These are phyloP conservation scores for Clitopilus hobsonii DNA, from an alignment of 768 basidiomycete species.

Conservation along the genomic window DNA sequence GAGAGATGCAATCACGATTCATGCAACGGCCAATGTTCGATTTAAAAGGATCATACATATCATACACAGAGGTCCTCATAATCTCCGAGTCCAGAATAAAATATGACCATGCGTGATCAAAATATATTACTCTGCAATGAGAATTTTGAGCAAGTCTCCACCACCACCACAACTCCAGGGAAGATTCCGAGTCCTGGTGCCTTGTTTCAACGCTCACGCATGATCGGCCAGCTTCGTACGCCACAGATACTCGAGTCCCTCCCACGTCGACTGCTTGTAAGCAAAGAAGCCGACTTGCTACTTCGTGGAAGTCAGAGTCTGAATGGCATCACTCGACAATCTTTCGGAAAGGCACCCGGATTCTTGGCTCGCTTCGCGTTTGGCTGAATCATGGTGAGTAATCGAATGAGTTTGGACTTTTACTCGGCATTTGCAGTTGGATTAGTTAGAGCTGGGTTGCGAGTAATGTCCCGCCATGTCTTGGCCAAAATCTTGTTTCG, in stretches of 20 bases:
- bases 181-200: not conserved
- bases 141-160: not conserved
- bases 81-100: not conserved
- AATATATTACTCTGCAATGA: not conserved
- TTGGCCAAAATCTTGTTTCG: slow-evolving; percentile 14
- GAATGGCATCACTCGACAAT: not conserved
- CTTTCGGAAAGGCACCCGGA: not conserved
- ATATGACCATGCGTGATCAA: not conserved
- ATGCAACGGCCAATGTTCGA: not conserved
- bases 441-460: slow-evolving; percentile 2
- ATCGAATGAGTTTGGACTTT: not conserved
- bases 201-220: not conserved
- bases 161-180: not conserved
- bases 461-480: slow-evolving; percentile 15
- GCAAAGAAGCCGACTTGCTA: not conserved
- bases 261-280: not conserved
- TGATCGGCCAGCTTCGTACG: not conserved
- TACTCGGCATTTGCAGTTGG: not conserved
- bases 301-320: not conserved
- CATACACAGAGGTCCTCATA: not conserved
- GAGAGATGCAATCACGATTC: not conserved
- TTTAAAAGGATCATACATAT: not conserved
- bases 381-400: not conserved
- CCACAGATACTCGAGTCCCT: not conserved
- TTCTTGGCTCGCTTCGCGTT: not conserved